Percentiles rank a stretch among this genome's conserved stretches.
These are phyloP conservation scores for Hyaloperonospora arabidopsidis DNA, from an alignment of 352 stramenopile genomes.

Conservation along the genomic window DNA sequence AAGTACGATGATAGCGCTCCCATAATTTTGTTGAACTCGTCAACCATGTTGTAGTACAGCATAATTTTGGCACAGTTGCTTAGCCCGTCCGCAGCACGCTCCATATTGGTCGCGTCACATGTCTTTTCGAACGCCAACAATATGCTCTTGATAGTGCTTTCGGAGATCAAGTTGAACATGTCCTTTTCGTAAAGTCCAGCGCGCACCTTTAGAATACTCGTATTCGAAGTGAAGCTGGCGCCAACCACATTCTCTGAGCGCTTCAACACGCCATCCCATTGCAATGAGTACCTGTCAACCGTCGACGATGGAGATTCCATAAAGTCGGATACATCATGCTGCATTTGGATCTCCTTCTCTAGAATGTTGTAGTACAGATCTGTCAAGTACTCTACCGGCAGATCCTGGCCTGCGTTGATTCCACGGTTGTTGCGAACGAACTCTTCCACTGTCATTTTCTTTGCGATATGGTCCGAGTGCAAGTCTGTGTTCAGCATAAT, in stretches of 20 bases:
- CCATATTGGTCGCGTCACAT: conserved; percentile 77
- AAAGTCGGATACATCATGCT: conserved; percentile 80
- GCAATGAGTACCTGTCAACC: conserved; percentile 80
- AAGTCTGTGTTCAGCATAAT: conserved; percentile 99
- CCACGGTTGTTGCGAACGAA: conserved; percentile 84
- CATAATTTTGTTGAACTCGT: conserved; percentile 82
- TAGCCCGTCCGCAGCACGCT: conserved; percentile 69
- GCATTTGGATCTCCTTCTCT: conserved; percentile 84
- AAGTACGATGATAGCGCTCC: conserved; percentile 73
- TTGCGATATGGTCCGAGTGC: conserved; percentile 87
- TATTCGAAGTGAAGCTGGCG: conserved; percentile 81
- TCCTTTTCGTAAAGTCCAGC: conserved; percentile 82
- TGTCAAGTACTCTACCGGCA: conserved; percentile 62
- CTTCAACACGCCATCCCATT: conserved; percentile 84
- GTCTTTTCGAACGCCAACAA: conserved; percentile 79
- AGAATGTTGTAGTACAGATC: conserved; percentile 78
- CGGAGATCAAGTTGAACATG: conserved; percentile 81
- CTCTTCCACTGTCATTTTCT: conserved; percentile 85
- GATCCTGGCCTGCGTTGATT: conserved; percentile 74
- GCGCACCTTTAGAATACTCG: conserved; percentile 76
- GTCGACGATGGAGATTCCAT: conserved; percentile 51
- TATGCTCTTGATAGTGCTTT: conserved; percentile 74
- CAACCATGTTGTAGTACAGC: conserved; percentile 74
- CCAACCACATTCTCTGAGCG: conserved; percentile 81
- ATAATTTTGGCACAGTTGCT: conserved; percentile 81